Evolutionary conservation across 768 basidiomycete genomes (phyloP), one percentile per base, ranked within the genome.

Genomic region (Lactifluus piperatus): DNA sequence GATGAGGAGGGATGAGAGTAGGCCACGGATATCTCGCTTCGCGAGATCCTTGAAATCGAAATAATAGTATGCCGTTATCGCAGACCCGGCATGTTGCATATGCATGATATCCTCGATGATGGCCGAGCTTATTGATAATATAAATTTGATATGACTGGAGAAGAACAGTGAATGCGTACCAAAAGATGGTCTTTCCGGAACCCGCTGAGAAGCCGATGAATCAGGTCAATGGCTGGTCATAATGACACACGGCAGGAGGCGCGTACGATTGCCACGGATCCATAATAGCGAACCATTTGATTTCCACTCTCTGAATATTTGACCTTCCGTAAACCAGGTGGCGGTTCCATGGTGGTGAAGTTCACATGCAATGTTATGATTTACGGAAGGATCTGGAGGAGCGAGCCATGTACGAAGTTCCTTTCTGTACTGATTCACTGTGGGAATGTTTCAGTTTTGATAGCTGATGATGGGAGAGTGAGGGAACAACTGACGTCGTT

Each of bases 181-280:
- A 58, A 29, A 58, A 32, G 3, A 58, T 22, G 14, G 34, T 58
- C 32, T 53, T 58, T 2, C 57, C 57, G 0, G 44, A 52, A 5
- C 51, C 57, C 18, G 51, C 57, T 58, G 18, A 29, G 29, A 14
- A 22, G 4, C 4, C 9, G 46, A 11, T 2, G 10, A 29, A 27
- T 16, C 41, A 11, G 9, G 16, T 58, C 1, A 46, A 8, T 27
- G n/a, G n/a, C n/a, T n/a, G 13, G 1, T 27, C 3, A 5, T 13
- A 8, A 14, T 14, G 3, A 11, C n/a, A 20, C 9, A 36, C 10
- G 5, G 7, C 8, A 4, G 4, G 26, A 39, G 11, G n/a, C 5
- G 4, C 51, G 16, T n/a, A 58, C 57, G 45, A 39, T 41, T 58
- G 8, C 57, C 57, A 20, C 29, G 51, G 26, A 53, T 58, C 57